Evolutionary conservation across 2,329 filamentous ascomycete genomes (phyloP), one percentile per base, ranked within the genome.

Genomic region (Xylariaceae sp.): DNA sequence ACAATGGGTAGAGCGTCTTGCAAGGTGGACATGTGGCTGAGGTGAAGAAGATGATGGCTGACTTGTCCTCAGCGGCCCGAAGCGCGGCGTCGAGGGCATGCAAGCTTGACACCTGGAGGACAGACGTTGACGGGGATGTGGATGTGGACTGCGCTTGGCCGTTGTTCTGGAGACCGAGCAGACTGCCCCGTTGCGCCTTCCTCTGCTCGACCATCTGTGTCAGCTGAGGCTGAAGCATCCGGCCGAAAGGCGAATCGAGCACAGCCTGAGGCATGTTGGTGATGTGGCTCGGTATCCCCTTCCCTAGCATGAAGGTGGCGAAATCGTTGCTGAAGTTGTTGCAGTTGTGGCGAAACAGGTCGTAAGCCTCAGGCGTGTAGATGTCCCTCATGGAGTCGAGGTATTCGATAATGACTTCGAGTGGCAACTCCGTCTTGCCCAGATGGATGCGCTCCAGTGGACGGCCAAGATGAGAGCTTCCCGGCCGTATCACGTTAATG

Each of bases 291-390:
- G 92, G 92, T 43, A 97, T 97, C 3, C 87, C 85, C 51, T 81
- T 85, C 15, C 92, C 90, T 1, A 96, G 69, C 0, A 97, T 70
- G 48, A 97, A 97, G 62, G 86, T 92, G 47, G 87, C 71, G 50
- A 97, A 82, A 45, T 95, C 88, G 56, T 97, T 90, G 3, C 85
- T 87, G 63, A 97, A 98, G 62, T 96, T 96, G 67, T 97, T 98
- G 69, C 90, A 97, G 59, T 98, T 98, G 63, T 96, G 88, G 53
- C 67, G 86, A 60, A 76, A 95, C 4, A 96, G 68, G 57, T 96
- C 88, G 56, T 97, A 97, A 1, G 86, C 85, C 77, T 88, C 45
- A 7, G 83, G 69, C 0, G 88, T 94, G 57, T 94, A 98, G 9
- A 94, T 81, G 1, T 81, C 71, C 44, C 83, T 81, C 34, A 97